phyloP scores from a whole-genome alignment of 2,329 filamentous ascomycete genomes.

The Colletotrichum phormii region DNA sequence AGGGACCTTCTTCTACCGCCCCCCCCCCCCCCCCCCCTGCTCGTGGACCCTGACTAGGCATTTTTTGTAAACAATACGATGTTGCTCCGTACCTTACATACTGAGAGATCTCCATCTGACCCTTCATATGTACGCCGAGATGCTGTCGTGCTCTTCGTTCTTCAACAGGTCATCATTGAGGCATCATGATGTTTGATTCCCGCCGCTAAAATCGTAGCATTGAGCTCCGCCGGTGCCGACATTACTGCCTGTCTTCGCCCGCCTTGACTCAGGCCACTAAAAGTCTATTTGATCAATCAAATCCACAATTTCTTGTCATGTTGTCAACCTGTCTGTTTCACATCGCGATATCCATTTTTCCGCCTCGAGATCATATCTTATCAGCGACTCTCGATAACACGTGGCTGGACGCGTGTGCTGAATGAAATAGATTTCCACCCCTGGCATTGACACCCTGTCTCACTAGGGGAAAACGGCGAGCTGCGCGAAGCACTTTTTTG shows the following conservation, averaged over 20 bases:
- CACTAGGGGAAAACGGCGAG: not conserved
- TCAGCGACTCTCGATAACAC: slow-evolving; percentile 14
- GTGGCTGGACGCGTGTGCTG: slow-evolving; percentile 31
- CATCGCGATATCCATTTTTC: slow-evolving; percentile 16
- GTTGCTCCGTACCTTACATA: slow-evolving; percentile 1
- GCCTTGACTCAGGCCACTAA: slow-evolving; percentile 26
- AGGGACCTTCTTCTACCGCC: slow-evolving; percentile 5
- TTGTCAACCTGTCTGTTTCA: slow-evolving; percentile 18
- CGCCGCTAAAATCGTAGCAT: no score
- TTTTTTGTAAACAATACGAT: slow-evolving; percentile 7
- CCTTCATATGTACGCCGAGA: not conserved
- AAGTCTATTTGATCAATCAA: slow-evolving; percentile 30
- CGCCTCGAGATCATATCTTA: slow-evolving; percentile 6
- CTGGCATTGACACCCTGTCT: not conserved
- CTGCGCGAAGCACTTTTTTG: not conserved
- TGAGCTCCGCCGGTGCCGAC: not conserved
- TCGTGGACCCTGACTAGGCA: slow-evolving; percentile 10
- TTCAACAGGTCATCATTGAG: not conserved
- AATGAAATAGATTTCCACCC: slow-evolving; percentile 4
- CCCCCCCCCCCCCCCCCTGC: no score
- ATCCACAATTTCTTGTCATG: slow-evolving; percentile 17
- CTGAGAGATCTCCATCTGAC: not conserved
- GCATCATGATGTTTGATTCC: not conserved
- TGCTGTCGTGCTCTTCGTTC: not conserved
- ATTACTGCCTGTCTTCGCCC: not conserved